These are phyloP conservation scores for Epichloe coenophiala DNA, from an alignment of 2,329 filamentous ascomycete species.

Conservation along the genomic window DNA sequence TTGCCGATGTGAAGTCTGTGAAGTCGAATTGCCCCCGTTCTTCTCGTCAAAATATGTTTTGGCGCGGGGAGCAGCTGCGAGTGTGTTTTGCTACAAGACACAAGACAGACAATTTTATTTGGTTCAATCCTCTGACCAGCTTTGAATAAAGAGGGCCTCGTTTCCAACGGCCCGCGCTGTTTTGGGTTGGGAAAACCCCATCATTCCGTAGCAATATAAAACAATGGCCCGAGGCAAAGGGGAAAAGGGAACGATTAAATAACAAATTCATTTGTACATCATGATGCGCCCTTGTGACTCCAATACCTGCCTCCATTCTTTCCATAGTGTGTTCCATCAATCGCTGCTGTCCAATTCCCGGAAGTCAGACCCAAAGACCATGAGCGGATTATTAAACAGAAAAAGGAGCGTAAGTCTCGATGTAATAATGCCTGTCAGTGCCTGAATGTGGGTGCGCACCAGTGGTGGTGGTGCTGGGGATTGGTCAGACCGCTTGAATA, in stretches of 20 bases:
- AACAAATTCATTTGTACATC: slow-evolving; percentile 9
- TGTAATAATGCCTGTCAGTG: neutral
- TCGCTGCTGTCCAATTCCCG: slow-evolving; percentile 7
- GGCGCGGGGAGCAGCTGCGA: too few relatives aligned
- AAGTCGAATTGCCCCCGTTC: too few relatives aligned
- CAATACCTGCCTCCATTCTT: slow-evolving; percentile 9
- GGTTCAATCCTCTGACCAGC: slow-evolving; percentile 14
- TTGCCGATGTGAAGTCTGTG: too few relatives aligned
- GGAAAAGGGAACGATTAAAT: slow-evolving; percentile 11
- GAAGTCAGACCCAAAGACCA: slow-evolving; percentile 4
- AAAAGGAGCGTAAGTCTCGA: neutral
- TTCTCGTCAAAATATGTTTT: too few relatives aligned
- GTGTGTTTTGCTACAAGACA: neutral
- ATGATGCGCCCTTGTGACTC: slow-evolving; percentile 15
- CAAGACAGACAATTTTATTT: neutral
- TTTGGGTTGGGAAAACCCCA: neutral
- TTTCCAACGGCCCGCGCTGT: slow-evolving; percentile 2
- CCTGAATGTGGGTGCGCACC: neutral
- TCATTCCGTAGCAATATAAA: neutral
- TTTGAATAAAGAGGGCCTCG: slow-evolving; percentile 7
- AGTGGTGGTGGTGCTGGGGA: neutral
- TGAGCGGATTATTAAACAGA: neutral
- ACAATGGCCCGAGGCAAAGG: neutral
- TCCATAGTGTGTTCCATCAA: slow-evolving; percentile 9
- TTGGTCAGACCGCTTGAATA: neutral